These are phyloP conservation scores for Yamadazyma paraphyllophila DNA, from an alignment of 805 yeast genomes.

Conservation along the genomic window DNA sequence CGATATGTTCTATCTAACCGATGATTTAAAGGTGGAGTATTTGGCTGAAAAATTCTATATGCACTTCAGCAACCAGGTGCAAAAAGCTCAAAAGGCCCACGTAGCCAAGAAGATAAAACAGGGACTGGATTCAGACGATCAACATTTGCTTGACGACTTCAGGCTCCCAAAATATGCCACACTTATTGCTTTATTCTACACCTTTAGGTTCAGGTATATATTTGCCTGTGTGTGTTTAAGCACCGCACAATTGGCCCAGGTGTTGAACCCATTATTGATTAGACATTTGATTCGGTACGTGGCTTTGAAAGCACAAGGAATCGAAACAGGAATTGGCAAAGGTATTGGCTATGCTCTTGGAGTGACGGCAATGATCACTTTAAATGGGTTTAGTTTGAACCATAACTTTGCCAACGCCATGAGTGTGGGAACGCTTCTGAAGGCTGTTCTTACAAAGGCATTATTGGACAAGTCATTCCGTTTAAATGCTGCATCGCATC, in stretches of 20 bases:
- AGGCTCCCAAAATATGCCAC: slow-evolving; percentile 21
- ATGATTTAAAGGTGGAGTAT: slow-evolving; percentile 26
- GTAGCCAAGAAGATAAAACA: slow-evolving; percentile 1
- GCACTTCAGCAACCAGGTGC: slow-evolving; percentile 3
- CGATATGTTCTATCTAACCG: slow-evolving; percentile 45
- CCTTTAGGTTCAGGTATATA: slow-evolving; percentile 10
- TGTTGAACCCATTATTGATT: slow-evolving; percentile 33
- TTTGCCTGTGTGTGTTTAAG: slow-evolving; percentile 26
- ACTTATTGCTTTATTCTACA: slow-evolving; percentile 8
- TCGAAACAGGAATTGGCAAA: slow-evolving; percentile 23
- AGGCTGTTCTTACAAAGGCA: slow-evolving; percentile 69
- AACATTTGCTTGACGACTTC: slow-evolving; percentile 30
- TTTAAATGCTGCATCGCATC: slow-evolving; percentile 55
- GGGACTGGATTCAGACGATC: not conserved
- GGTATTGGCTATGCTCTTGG: slow-evolving; percentile 43
- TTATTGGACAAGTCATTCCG: slow-evolving; percentile 64
- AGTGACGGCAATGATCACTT: slow-evolving; percentile 24
- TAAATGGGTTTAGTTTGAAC: slow-evolving; percentile 42
- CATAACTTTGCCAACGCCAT: slow-evolving; percentile 61
- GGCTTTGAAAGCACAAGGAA: slow-evolving; percentile 23
- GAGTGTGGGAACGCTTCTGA: slow-evolving; percentile 64
- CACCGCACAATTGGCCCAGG: slow-evolving; percentile 35
- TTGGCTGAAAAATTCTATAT: slow-evolving; percentile 16
- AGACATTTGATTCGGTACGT: slow-evolving; percentile 35
- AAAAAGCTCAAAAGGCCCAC: not conserved